Evolutionary conservation across 306 rosid genomes (phyloP).

Genomic region (Psophocarpus tetragonolobus): DNA sequence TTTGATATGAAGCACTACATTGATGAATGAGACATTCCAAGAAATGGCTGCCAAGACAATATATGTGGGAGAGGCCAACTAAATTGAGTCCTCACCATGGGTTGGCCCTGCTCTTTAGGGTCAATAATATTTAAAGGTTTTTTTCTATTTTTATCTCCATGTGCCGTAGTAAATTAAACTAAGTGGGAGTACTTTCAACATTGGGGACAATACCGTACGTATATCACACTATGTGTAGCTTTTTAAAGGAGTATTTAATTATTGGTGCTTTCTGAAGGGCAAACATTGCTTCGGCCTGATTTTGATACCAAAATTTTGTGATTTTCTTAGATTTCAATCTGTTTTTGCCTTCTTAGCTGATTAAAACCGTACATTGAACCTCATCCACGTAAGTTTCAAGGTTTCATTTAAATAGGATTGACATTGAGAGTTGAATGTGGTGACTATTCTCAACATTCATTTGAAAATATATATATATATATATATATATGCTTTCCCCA

Average conservation of each 20-base stretch:
- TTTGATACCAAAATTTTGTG: background rate
- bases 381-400: background rate
- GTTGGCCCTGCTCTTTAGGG: background rate
- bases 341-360: background rate
- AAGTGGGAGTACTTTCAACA: background rate
- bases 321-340: background rate
- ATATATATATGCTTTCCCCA: no score
- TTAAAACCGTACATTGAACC: background rate
- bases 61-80: background rate
- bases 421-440: background rate
- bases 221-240: background rate
- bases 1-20: background rate
- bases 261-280: background rate
- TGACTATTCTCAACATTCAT: background rate
- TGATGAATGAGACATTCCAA: constrained; percentile 17
- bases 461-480: background rate
- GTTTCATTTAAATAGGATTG: background rate
- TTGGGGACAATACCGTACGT: background rate
- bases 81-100: no score
- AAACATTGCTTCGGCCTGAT: background rate
- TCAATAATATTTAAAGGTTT: background rate
- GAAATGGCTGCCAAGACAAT: constrained; percentile 10
- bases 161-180: background rate
- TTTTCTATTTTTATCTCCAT: constrained; percentile 4
- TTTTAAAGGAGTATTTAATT: background rate